Conservation (phyloP, 352 stramenopile genomes). For the Phytopythium oedochilum region DNA sequence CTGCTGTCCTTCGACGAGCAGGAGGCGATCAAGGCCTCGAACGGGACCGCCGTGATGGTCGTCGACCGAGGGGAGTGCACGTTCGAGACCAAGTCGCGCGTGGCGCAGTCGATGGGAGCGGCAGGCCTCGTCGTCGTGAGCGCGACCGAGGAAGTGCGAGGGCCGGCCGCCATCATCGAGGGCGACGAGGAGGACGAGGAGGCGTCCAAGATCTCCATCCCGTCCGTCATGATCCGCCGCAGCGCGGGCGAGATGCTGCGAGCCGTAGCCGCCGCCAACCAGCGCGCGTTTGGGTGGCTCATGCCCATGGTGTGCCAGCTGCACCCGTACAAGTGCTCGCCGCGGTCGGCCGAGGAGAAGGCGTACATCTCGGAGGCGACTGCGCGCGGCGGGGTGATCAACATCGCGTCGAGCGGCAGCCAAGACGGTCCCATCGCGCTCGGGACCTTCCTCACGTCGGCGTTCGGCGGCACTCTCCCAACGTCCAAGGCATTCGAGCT, state of each 20-base stretch:
- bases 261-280: slow-evolving; percentile 11
- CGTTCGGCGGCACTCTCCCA: slow-evolving; percentile 42
- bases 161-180: slow-evolving; percentile 33
- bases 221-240: slow-evolving; percentile 57
- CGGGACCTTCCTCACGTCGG: slow-evolving; percentile 45
- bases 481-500: slow-evolving; percentile 18
- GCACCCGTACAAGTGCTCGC: slow-evolving; percentile 39
- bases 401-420: neutral
- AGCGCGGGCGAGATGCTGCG: slow-evolving; percentile 46
- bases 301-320: slow-evolving; percentile 53
- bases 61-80: slow-evolving; percentile 59
- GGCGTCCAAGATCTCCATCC: slow-evolving; percentile 28
- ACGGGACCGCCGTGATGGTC: slow-evolving; percentile 37
- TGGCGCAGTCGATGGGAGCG: slow-evolving; percentile 40
- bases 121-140: slow-evolving; percentile 49
- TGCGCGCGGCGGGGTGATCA: slow-evolving; percentile 32
- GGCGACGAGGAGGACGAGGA: slow-evolving; percentile 18
- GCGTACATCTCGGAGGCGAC: slow-evolving; percentile 30
- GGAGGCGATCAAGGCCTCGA: slow-evolving; percentile 18
- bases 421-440: slow-evolving; percentile 12
- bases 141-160: slow-evolving; percentile 30
- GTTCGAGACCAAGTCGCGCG: slow-evolving; percentile 55
- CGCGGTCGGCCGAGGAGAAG: slow-evolving; percentile 16
- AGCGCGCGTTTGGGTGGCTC: slow-evolving; percentile 35
- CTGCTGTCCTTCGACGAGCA: slow-evolving; percentile 25